phyloP scores from a whole-genome alignment of 1,139 yeast genomes.

The Candida freyschussii region DNA sequence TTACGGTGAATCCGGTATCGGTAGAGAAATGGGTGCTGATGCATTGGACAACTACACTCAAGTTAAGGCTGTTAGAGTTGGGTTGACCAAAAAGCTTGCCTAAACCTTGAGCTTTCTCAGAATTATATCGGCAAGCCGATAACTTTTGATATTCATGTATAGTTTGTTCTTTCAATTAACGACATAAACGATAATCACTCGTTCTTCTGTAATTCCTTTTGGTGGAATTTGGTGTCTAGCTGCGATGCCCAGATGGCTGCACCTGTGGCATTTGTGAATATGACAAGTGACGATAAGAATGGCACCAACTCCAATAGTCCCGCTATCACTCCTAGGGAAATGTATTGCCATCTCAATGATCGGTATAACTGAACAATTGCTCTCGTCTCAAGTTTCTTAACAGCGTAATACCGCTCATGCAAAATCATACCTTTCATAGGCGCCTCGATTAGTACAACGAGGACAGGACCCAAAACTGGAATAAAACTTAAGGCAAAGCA shows the following conservation, averaged over 20 bases:
- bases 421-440: slow-evolving; percentile 7
- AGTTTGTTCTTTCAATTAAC: no score
- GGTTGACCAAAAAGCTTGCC: slow-evolving; percentile 48
- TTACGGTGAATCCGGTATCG: slow-evolving; percentile 82
- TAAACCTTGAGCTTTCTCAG: no score
- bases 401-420: slow-evolving; percentile 8
- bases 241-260: slow-evolving; percentile 11
- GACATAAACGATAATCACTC: no score
- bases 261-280: slow-evolving; percentile 11
- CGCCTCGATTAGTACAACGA: slow-evolving; percentile 9
- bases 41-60: slow-evolving; percentile 83
- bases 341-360: slow-evolving; percentile 11
- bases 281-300: slow-evolving; percentile 8
- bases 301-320: slow-evolving; percentile 9
- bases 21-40: slow-evolving; percentile 88
- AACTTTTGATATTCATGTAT: no score
- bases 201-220: no score
- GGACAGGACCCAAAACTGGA: slow-evolving; percentile 8
- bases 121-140: no score
- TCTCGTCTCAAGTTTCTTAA: slow-evolving; percentile 5
- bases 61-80: slow-evolving; percentile 77
- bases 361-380: slow-evolving; percentile 1
- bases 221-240: background rate
- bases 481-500: slow-evolving; percentile 7
- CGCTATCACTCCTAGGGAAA: slow-evolving; percentile 5